Conservation (phyloP, 2,329 filamentous ascomycete genomes). For the Grosmannia clavigera region DNA sequence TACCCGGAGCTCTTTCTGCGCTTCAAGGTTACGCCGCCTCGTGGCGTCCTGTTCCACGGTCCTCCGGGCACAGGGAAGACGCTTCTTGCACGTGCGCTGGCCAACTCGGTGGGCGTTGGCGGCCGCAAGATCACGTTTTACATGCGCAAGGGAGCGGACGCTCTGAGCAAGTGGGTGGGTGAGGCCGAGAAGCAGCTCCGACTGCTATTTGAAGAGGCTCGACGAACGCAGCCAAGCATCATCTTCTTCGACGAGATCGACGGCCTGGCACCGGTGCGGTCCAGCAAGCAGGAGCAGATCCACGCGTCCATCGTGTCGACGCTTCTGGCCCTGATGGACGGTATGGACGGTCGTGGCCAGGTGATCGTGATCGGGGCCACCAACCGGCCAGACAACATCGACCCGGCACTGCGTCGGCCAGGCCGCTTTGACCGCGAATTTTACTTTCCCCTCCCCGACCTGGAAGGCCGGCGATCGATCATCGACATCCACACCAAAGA, state of each 20-base stretch:
- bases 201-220: conserved; percentile 86
- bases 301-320: conserved; percentile 96
- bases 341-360: conserved; percentile 95
- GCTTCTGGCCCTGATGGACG: conserved; percentile 87
- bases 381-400: conserved; percentile 90
- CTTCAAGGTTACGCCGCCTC: conserved; percentile 86
- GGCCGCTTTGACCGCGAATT: conserved; percentile 96
- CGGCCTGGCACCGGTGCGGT: conserved; percentile 86
- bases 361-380: conserved; percentile 99
- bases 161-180: conserved; percentile 96
- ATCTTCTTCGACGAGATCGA: conserved; percentile 99
- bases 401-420: conserved; percentile 85
- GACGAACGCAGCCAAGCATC: conserved; percentile 93
- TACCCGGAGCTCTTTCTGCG: conserved; percentile 89
- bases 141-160: conserved; percentile 98
- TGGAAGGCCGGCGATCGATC: conserved; percentile 69
- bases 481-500: conserved; percentile 91
- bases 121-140: conserved; percentile 97
- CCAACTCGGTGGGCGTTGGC: conserved; percentile 78
- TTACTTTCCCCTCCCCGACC: conserved; percentile 86
- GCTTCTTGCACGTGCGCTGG: conserved; percentile 81
- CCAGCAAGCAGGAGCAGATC: conserved; percentile 97
- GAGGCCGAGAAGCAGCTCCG: conserved; percentile 93
- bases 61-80: conserved; percentile 97
- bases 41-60: conserved; percentile 92